A percentile compares a stretch with the other conserved stretches of the same genome.
These are phyloP conservation scores for Wickerhamiella brachini DNA, from an alignment of 805 yeast species.

Conservation along the genomic window DNA sequence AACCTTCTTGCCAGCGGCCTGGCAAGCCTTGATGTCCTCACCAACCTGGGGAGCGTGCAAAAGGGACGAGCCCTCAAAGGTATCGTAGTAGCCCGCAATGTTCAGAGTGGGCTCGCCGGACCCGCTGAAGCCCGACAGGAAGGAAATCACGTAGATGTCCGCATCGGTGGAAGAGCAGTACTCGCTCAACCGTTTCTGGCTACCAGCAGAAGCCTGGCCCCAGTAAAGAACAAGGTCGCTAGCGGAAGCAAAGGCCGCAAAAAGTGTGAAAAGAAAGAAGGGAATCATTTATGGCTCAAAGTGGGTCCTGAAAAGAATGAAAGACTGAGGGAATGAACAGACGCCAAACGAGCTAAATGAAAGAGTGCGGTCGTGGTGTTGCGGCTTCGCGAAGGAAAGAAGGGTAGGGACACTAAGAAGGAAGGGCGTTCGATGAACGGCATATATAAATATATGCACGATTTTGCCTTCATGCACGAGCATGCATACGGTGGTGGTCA, in stretches of 20 bases:
- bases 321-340: neutral
- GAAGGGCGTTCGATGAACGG: neutral
- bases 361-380: neutral
- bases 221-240: conserved; percentile 65
- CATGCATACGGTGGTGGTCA: neutral
- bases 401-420: neutral
- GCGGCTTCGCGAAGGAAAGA: neutral
- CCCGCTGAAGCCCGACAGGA: conserved; percentile 48
- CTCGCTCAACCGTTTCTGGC: conserved; percentile 32
- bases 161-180: conserved; percentile 61
- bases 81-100: conserved; percentile 32
- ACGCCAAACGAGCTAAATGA: neutral
- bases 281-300: neutral
- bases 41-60: conserved; percentile 37
- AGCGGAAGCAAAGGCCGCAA: conserved; percentile 9
- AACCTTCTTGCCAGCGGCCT: conserved; percentile 61
- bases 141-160: conserved; percentile 50
- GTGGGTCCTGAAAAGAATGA: neutral
- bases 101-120: conserved; percentile 28
- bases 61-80: conserved; percentile 27
- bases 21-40: conserved; percentile 61
- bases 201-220: conserved; percentile 77
- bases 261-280: conserved; percentile 12
- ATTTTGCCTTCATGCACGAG: neutral
- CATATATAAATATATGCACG: neutral